Base-by-base conservation (phyloP, 805 yeast species). In the Cyberlindnera mississippiensis region DNA sequence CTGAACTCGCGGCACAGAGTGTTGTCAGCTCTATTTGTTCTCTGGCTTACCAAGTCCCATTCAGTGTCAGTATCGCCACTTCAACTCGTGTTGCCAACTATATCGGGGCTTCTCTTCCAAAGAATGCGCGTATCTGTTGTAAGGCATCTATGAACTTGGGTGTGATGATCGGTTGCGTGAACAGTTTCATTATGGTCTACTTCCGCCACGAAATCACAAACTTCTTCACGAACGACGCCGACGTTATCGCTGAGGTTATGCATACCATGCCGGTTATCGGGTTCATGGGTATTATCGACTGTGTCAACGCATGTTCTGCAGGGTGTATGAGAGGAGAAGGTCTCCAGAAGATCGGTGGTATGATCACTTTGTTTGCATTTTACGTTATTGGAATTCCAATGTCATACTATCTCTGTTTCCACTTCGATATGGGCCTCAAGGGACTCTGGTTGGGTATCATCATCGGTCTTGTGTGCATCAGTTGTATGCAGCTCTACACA, bases 271-370 rank as follows among this genome's bases (percentile, higher is more conserved):
- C 82, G 0, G 60, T 83, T 31, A 78, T 82, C 20, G 87, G 87
- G 2, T 37, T 78, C 19, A 76, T 83, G 52, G 93, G 86, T 56
- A 56, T 84, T 29, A 72, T 78, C 38, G 96, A 89, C 59, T 72
- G 85, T 4, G 57, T 80, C 37, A 85, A 85, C 52, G 85, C 86
- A 3, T 76, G 85, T 7, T 72, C 80, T 12, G 95, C 93, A 3
- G 91, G 96, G 1, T 71, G 89, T 19, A 67, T 89, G 46, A 70
- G 96, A 47, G 95, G 95, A 16, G 95, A 85, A 62, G 95, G 96
- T 5, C 72, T 85, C 56, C 96, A 88, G 60, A 72, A 76, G 34
- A 69, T 85, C 32, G 96, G 96, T 0, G 84, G 93, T 10, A 67
- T 72, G 37, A 68, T 87, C 37, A 85, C 82, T 55, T 61, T 88